Evolutionary conservation across 2,329 filamentous ascomycete species (phyloP).

Genomic region (Diplodia sapinea): DNA sequence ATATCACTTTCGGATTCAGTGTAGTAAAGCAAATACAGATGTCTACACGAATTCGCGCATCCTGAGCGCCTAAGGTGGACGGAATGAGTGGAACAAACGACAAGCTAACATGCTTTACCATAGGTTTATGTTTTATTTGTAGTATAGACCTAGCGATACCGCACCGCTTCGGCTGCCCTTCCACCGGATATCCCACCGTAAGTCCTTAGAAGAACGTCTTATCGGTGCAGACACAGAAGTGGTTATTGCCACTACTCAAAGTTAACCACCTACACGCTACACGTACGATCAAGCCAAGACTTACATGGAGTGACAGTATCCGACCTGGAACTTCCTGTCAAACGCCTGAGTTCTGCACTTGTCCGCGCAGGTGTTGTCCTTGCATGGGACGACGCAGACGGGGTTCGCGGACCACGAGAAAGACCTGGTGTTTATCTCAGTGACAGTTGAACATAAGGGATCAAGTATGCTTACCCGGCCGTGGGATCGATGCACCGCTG

Average conservation of each 20-base stretch:
- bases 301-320: neutral
- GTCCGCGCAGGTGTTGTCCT: neutral
- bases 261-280: neutral
- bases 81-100: too few relatives aligned
- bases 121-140: too few relatives aligned
- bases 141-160: too few relatives aligned
- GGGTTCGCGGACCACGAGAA: neutral
- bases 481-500: neutral
- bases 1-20: too few relatives aligned
- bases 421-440: neutral
- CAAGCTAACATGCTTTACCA: too few relatives aligned
- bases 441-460: neutral
- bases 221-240: neutral
- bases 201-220: neutral
- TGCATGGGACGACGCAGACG: neutral
- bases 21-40: too few relatives aligned
- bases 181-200: neutral
- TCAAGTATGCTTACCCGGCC: neutral
- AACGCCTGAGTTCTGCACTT: neutral
- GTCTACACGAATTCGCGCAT: too few relatives aligned
- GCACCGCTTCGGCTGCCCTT: too few relatives aligned
- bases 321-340: neutral
- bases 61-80: too few relatives aligned
- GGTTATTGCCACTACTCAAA: neutral
- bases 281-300: neutral